Conservation (phyloP, 805 yeast genomes). For the Teunomyces lycoperdinae region DNA sequence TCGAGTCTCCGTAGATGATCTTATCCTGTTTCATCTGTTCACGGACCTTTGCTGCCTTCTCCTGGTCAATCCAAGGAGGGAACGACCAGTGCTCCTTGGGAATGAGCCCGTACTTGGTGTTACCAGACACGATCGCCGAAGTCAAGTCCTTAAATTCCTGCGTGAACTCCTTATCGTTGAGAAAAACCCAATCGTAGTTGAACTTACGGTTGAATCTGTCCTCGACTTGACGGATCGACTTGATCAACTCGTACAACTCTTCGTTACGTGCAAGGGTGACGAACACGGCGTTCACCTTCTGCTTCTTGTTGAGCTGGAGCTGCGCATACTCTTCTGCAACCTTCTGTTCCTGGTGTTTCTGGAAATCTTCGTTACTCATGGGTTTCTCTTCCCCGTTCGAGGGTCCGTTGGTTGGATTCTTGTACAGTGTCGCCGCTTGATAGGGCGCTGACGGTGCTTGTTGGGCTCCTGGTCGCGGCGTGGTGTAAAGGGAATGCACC, state of each 20-base stretch:
- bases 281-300: constrained; percentile 71
- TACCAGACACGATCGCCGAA: constrained; percentile 73
- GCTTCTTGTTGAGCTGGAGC: constrained; percentile 9
- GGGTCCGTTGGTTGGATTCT: not conserved
- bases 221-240: constrained; percentile 73
- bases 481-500: not conserved
- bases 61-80: constrained; percentile 77
- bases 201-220: constrained; percentile 81
- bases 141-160: constrained; percentile 79
- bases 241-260: constrained; percentile 60
- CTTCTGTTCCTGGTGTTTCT: constrained; percentile 7
- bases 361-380: not conserved
- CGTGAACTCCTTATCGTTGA: constrained; percentile 81
- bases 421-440: not conserved
- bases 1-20: constrained; percentile 72
- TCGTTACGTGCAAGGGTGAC: constrained; percentile 74
- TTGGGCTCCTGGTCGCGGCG: not conserved
- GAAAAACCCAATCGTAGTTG: constrained; percentile 92
- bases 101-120: constrained; percentile 70
- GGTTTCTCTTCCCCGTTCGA: constrained; percentile 4
- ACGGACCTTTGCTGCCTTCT: constrained; percentile 66
- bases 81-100: constrained; percentile 84
- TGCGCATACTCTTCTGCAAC: constrained; percentile 9
- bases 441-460: not conserved
- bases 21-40: constrained; percentile 52